Percentiles rank a stretch among this genome's conserved stretches.
These are phyloP conservation scores for Saturnispora bothae DNA, from an alignment of 805 yeast species.

Conservation along the genomic window DNA sequence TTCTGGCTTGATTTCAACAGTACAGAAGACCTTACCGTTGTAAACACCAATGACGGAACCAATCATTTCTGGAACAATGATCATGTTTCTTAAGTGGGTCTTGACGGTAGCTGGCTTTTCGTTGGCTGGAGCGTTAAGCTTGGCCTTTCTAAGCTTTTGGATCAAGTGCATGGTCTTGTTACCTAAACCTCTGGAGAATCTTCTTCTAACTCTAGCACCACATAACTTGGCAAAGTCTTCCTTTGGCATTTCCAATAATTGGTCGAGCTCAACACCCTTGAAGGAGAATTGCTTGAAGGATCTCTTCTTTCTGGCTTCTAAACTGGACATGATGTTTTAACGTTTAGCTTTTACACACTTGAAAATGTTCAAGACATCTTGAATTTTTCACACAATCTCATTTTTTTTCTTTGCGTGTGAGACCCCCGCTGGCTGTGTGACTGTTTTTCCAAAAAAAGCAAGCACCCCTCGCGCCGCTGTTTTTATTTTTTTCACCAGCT, in stretches of 20 bases:
- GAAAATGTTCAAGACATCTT: no score
- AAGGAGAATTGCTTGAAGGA: slow-evolving; percentile 90
- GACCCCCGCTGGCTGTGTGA: no score
- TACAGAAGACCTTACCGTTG: slow-evolving; percentile 99
- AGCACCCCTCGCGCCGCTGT: slow-evolving; percentile 9
- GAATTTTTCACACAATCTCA: neutral
- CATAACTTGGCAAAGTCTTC: slow-evolving; percentile 96
- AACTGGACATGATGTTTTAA: slow-evolving; percentile 29
- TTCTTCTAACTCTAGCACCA: slow-evolving; percentile 99
- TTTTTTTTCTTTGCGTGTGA: neutral
- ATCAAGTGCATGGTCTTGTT: slow-evolving; percentile 91
- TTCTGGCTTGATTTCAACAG: slow-evolving; percentile 97
- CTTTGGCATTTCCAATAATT: slow-evolving; percentile 84
- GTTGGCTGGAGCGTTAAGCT: slow-evolving; percentile 76
- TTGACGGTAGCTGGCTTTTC: slow-evolving; percentile 98
- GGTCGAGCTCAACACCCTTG: slow-evolving; percentile 97
- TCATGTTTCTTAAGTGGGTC: slow-evolving; percentile 99
- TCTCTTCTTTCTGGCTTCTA: slow-evolving; percentile 70
- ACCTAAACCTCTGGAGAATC: slow-evolving; percentile 96
- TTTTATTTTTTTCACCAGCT: neutral
- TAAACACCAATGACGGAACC: slow-evolving; percentile 98
- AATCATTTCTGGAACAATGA: slow-evolving; percentile 98
- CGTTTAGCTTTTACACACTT: no score
- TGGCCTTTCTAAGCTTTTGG: slow-evolving; percentile 96
- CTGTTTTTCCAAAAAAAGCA: neutral